phyloP scores from a whole-genome alignment of 768 basidiomycete species.

The Clathrus columnatus region DNA sequence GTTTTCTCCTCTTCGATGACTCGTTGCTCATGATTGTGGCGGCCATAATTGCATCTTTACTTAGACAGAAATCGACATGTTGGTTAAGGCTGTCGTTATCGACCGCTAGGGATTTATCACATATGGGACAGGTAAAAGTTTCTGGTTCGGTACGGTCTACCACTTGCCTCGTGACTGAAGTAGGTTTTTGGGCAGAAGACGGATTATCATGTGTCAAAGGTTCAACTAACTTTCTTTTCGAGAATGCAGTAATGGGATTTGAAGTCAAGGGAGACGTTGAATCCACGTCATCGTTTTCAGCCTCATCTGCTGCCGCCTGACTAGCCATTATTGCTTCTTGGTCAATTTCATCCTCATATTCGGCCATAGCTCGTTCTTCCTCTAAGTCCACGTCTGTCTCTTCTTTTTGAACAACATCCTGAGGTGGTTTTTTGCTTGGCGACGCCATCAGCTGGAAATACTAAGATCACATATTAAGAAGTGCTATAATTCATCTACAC shows the following conservation, averaged over 20 bases:
- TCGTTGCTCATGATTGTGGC: constrained; percentile 37
- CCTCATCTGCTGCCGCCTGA: not conserved
- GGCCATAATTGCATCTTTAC: constrained; percentile 64
- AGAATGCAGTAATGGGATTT: constrained; percentile 7
- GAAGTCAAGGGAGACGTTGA: constrained; percentile 6
- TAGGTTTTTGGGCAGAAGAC: not conserved
- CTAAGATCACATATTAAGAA: constrained; percentile 24
- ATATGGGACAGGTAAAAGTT: constrained; percentile 63
- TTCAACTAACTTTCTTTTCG: constrained; percentile 21
- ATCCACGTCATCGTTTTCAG: not conserved
- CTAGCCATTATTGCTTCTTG: not conserved
- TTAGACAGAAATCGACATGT: constrained; percentile 88
- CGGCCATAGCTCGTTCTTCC: constrained; percentile 8
- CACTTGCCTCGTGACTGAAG: constrained; percentile 3
- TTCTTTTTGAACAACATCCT: not conserved
- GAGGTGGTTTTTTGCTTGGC: constrained; percentile 28
- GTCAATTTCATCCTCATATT: constrained; percentile 8
- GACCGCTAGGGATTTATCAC: constrained; percentile 46
- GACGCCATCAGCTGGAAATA: constrained; percentile 44
- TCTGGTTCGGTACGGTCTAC: constrained; percentile 1
- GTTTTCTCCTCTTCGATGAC: not conserved
- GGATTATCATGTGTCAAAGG: constrained; percentile 15
- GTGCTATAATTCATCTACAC: not conserved
- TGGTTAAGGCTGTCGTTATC: constrained; percentile 76
- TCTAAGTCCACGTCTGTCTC: not conserved